Evolutionary conservation across 1,139 yeast genomes (phyloP).

Genomic region (Fermentozyma sake): DNA sequence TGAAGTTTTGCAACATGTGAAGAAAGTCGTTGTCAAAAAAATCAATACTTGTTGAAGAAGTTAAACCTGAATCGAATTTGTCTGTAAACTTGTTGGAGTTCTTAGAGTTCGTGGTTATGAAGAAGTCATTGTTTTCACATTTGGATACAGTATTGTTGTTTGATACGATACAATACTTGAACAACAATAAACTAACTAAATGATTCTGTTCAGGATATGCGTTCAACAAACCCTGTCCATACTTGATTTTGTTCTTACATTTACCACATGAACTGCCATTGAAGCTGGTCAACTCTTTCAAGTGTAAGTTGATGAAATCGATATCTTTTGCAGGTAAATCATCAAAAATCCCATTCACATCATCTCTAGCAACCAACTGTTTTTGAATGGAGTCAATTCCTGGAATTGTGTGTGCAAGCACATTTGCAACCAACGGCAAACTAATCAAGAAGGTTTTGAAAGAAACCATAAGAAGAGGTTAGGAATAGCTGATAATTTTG

Average conservation of each 20-base stretch:
- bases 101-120: slow-evolving; percentile 31
- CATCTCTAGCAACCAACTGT: slow-evolving; percentile 15
- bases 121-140: slow-evolving; percentile 36
- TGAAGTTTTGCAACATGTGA: slow-evolving; percentile 32
- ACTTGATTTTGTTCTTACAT: slow-evolving; percentile 34
- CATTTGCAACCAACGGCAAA: slow-evolving; percentile 1
- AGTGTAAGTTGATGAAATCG: slow-evolving; percentile 29
- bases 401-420: slow-evolving; percentile 14
- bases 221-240: slow-evolving; percentile 24
- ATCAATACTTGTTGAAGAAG: slow-evolving; percentile 23
- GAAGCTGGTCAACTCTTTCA: slow-evolving; percentile 21
- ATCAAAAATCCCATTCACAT: slow-evolving; percentile 23
- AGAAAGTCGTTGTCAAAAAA: slow-evolving; percentile 39
- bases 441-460: too few species aligned
- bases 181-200: slow-evolving; percentile 32
- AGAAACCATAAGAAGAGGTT: too few species aligned
- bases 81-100: slow-evolving; percentile 14
- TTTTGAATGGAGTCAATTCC: slow-evolving; percentile 15
- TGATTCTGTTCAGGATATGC: slow-evolving; percentile 32
- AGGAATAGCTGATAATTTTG: too few species aligned
- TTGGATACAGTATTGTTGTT: slow-evolving; percentile 27
- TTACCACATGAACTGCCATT: slow-evolving; percentile 32
- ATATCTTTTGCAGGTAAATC: slow-evolving; percentile 21
- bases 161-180: slow-evolving; percentile 30
- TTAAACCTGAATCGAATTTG: slow-evolving; percentile 21